Evolutionary conservation across 495 filamentous ascomycete species (phyloP).

Genomic region (Clavariopsis aquatica): DNA sequence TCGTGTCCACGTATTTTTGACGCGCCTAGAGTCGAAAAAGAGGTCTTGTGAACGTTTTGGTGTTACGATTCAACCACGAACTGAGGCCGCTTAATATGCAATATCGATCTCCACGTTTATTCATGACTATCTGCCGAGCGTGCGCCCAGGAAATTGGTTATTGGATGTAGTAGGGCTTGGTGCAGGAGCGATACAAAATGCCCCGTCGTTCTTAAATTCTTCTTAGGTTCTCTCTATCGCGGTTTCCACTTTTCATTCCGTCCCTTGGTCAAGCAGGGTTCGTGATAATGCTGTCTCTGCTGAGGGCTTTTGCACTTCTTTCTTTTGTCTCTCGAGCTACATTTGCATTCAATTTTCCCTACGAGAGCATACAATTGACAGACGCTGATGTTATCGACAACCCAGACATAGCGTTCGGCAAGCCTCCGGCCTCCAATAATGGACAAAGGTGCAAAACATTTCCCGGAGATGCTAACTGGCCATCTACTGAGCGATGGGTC

Average conservation of each 20-base stretch:
- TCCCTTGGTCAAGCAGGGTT: not conserved
- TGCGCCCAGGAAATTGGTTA: not conserved
- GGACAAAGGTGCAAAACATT: constrained; percentile 25
- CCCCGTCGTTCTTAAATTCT: not conserved
- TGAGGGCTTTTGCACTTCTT: not conserved
- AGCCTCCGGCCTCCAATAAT: not conserved
- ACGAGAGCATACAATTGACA: constrained; percentile 18
- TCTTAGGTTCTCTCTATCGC: not conserved
- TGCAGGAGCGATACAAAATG: constrained; percentile 1
- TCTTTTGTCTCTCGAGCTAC: constrained; percentile 1
- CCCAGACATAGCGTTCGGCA: constrained; percentile 29
- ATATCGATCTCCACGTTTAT: not conserved
- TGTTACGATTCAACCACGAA: not conserved
- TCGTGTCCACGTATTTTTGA: not conserved
- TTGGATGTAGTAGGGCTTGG: not conserved
- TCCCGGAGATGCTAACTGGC: constrained; percentile 33
- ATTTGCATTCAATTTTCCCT: constrained; percentile 25
- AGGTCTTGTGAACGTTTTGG: not conserved
- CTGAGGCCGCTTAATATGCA: not conserved
- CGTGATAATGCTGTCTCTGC: constrained; percentile 4
- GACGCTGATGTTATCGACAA: constrained; percentile 26
- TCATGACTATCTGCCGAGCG: not conserved
- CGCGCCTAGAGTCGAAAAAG: not conserved
- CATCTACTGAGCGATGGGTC: constrained; percentile 16
- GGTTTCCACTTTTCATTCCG: not conserved